Base-by-base conservation (phyloP, 2,329 filamentous ascomycete species). In the Aspergillus proliferans region DNA sequence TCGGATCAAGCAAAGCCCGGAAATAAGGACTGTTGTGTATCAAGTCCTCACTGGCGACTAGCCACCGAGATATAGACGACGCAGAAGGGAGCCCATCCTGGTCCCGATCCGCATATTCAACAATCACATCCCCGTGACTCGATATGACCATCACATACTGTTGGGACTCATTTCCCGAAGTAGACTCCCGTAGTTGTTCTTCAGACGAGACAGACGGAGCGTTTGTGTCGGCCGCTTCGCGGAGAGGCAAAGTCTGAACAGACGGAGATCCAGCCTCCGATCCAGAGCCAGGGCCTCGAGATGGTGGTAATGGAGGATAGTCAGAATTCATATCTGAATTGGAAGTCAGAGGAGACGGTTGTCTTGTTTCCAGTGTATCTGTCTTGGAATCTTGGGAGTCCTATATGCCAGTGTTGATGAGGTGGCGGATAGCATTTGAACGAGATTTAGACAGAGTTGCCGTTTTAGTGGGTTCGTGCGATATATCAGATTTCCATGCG, bases 1-100 rank as follows among this genome's bases (percentile, higher is more conserved):
- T 55, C 2, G 69, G 65, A 33, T 74, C 70, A 14, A 74, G 55
- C 10, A 74, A 55, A 18, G 62, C 67, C 18, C 60, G 52, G 45
- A 73, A 74, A 40, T 73, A 74, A 4, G 62, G 61, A 43, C 69
- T 72, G 6, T 64, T 63, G 18, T 51, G 43, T 19, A 55, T 62
- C 12, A 74, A 55, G 34, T 53, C 53, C 4, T 58, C 50, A 44
- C 63, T 71, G 36, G 59, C 62, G 9, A 72, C 64, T 47, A 61
- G 62, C 61, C 71, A 72, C 21, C 55, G 54, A 9, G 21, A 44
- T 18, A 39, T 45, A 15, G 48, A 38, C 14, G 52, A 47, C 3
- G 45, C 51, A 26, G 47, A 18, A 30, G 49, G 49, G 28, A 18
- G 38, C 15, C 42, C 43, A 8, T 49, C 52, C 6, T 41, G 19